Conservation (phyloP, 441 rosid genomes). For the Euphorbia schlechtendalii region DNA sequence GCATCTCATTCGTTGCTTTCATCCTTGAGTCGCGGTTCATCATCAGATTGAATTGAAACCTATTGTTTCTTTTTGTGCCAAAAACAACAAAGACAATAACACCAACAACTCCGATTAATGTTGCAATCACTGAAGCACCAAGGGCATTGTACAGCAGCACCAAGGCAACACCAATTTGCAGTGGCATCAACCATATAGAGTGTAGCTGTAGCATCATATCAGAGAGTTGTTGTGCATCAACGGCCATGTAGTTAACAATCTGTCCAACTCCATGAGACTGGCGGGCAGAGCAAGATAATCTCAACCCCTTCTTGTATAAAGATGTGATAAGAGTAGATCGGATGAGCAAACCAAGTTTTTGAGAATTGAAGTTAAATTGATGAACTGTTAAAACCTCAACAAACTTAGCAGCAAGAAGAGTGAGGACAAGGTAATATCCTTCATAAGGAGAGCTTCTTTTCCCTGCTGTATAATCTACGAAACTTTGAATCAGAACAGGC, state of each 20-base stretch:
- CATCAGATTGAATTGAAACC: conserved; percentile 62
- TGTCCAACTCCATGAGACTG: conserved; percentile 94
- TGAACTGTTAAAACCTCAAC: conserved; percentile 67
- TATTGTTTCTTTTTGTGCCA: conserved; percentile 64
- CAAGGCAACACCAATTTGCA: conserved; percentile 63
- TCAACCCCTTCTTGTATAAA: conserved; percentile 70
- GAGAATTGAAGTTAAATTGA: conserved; percentile 85
- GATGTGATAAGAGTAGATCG: conserved; percentile 72
- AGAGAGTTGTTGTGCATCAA: conserved; percentile 91
- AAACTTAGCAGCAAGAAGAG: conserved; percentile 66
- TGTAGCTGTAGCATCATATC: conserved; percentile 96
- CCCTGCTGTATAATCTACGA: conserved; percentile 77
- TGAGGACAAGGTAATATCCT: conserved; percentile 74
- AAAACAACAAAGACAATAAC: conserved; percentile 43
- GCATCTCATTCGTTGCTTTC: conserved; percentile 95
- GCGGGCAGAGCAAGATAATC: conserved; percentile 74
- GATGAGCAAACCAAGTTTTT: conserved; percentile 90
- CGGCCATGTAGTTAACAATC: conserved; percentile 95
- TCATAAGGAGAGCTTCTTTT: conserved; percentile 58
- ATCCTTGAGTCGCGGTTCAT: conserved; percentile 69
- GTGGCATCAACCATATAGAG: conserved; percentile 83
- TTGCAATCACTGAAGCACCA: conserved; percentile 49
- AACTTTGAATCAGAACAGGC: conserved; percentile 72
- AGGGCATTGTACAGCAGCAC: conserved; percentile 57
- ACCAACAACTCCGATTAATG: conserved; percentile 51